These are phyloP conservation scores for Eremothecium cymbalariae DNA, from an alignment of 1,139 yeast genomes.

Conservation along the genomic window DNA sequence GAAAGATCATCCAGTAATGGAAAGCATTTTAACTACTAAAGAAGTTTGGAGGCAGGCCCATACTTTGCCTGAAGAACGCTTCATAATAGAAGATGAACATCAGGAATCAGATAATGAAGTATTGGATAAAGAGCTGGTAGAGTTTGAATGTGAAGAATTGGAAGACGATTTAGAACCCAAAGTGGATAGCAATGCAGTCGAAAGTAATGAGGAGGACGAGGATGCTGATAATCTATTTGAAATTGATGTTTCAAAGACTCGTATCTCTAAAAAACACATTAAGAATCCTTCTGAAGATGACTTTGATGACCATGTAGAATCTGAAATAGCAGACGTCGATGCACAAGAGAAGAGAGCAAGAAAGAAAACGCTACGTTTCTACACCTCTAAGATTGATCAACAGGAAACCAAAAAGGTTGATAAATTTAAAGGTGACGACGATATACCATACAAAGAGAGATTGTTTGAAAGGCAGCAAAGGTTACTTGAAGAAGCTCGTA, in stretches of 20 bases:
- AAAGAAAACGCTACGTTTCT: conserved; percentile 82
- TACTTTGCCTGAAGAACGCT: conserved; percentile 36
- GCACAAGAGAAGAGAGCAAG: conserved; percentile 77
- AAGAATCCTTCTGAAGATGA: conserved; percentile 15
- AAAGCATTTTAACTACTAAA: conserved; percentile 64
- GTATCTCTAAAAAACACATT: conserved; percentile 32
- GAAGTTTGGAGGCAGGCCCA: conserved; percentile 86
- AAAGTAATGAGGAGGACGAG: conserved; percentile 29
- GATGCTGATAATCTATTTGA: conserved; percentile 37
- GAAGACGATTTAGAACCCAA: conserved; percentile 21
- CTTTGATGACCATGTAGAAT: conserved; percentile 52
- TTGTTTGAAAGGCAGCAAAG: conserved; percentile 83
- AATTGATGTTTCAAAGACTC: conserved; percentile 45
- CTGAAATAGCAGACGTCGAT: conserved; percentile 67
- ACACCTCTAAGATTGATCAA: conserved; percentile 92
- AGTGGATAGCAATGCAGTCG: conserved; percentile 13
- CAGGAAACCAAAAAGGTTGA: conserved; percentile 54
- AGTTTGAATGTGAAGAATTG: conserved; percentile 22
- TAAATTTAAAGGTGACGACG: conserved; percentile 72
- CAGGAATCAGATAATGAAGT: conserved; percentile 29
- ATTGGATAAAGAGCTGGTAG: conserved; percentile 25
- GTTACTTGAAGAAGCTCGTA: conserved; percentile 77
- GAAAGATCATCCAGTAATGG: conserved; percentile 88
- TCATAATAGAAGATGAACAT: conserved; percentile 18
- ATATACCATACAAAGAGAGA: conserved; percentile 88